Percentiles rank a stretch among this genome's conserved stretches.
These are phyloP conservation scores for Lactifluus volemus DNA, from an alignment of 768 basidiomycete genomes.

Conservation along the genomic window DNA sequence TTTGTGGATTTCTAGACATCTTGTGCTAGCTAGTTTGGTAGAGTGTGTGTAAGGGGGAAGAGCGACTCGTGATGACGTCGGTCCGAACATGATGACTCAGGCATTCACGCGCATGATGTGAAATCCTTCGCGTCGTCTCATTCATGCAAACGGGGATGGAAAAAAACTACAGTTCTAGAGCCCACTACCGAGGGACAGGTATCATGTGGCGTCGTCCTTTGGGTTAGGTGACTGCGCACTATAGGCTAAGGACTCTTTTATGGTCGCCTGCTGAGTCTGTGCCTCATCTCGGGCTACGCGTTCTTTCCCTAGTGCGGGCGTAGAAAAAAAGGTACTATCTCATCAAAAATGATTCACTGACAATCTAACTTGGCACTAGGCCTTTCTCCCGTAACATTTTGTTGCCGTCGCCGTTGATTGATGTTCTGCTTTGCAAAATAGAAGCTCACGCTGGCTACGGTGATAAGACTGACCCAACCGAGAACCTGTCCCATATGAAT, in stretches of 20 bases:
- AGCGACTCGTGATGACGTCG: neutral
- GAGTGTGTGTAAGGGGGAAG: too few species aligned
- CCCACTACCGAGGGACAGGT: too few species aligned
- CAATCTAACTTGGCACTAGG: conserved; percentile 29
- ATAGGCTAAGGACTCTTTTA: neutral
- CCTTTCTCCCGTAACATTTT: conserved; percentile 26
- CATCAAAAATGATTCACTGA: conserved; percentile 15
- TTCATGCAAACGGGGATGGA: too few species aligned
- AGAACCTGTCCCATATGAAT: too few species aligned
- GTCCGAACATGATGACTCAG: too few species aligned
- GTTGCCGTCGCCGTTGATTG: conserved; percentile 28
- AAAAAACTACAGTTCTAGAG: neutral
- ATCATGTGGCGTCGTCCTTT: conserved; percentile 1
- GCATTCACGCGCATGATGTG: too few species aligned
- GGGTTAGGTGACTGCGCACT: neutral
- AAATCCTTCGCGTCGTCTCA: too few species aligned
- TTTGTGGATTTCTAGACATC: neutral
- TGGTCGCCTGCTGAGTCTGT: neutral
- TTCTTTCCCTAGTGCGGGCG: conserved; percentile 7
- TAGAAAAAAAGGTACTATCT: neutral
- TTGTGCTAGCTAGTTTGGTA: neutral
- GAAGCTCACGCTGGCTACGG: conserved; percentile 31
- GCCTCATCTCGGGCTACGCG: conserved; percentile 1
- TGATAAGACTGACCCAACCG: conserved; percentile 30
- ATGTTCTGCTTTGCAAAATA: conserved; percentile 31